Conservation (phyloP, 257 asterid genomes). For the Solanum chaucha region DNA sequence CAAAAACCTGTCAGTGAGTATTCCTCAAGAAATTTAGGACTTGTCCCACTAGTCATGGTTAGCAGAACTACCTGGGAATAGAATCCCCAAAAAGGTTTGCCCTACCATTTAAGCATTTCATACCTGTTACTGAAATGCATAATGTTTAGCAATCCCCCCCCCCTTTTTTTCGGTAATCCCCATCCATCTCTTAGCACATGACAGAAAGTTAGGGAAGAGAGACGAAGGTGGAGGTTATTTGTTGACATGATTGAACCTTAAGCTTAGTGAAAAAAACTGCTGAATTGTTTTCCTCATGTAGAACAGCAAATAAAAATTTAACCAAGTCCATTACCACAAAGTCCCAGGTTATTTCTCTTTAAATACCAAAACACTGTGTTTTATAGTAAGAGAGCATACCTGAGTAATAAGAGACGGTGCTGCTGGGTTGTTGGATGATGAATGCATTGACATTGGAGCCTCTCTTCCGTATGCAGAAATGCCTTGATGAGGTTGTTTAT, state of each 20-base stretch:
- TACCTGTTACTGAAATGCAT: not conserved
- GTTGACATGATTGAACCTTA: not conserved
- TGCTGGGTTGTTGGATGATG: slow-evolving; percentile 56
- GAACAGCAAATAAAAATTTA: not conserved
- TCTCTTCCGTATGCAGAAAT: slow-evolving; percentile 84
- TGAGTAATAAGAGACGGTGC: slow-evolving; percentile 71
- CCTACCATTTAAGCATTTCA: not conserved
- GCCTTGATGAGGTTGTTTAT: slow-evolving; percentile 79
- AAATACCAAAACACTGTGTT: not conserved
- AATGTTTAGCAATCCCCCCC: not conserved
- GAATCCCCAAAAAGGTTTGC: not conserved
- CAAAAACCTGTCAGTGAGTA: not conserved
- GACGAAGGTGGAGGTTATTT: not conserved
- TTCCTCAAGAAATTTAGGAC: not conserved
- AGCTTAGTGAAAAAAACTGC: not conserved
- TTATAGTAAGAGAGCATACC: slow-evolving; percentile 26
- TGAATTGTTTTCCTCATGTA: not conserved
- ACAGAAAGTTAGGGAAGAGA: not conserved
- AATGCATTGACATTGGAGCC: slow-evolving; percentile 44
- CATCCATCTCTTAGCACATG: not conserved
- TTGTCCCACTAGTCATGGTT: not conserved
- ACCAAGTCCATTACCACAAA: not conserved
- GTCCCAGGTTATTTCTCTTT: not conserved
- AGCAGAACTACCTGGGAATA: not conserved
- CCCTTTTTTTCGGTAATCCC: not conserved